Evolutionary conservation across 352 stramenopile species (phyloP), one percentile per base, ranked within the genome.

Genomic region (Nothophytophthora sp.): DNA sequence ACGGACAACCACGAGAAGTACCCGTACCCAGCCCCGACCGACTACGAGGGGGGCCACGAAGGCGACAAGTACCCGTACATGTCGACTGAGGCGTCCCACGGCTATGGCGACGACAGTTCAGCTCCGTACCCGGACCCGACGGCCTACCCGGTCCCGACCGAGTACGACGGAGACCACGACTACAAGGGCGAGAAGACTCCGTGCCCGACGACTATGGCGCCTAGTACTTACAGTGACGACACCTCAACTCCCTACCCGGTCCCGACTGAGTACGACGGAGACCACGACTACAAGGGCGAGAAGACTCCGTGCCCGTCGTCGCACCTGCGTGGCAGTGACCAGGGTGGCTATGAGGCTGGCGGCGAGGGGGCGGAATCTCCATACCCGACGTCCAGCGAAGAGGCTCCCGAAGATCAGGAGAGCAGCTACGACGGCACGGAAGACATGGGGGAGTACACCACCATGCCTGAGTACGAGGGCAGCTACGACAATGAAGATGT

Each of bases 241-340:
- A 40, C 18, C 20, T 25, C 28, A 30, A 13, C 8, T n/a, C n/a
- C n/a, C n/a, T 18, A 37, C 47, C 10, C 12, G 5, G 35, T 41
- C 23, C 23, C 52, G 19, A 28, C 10, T 16, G 22, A 34, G 16
- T 16, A 40, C 36, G 19, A 46, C 39, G 46, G 38, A 29, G 28
- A 51, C 23, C 12, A 8, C 6, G 19, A 6, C 32, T 30, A 50
- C 1, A 25, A 36, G 9, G 27, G 16, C 33, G 43, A 58, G n/a
- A n/a, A n/a, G n/a, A n/a, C n/a, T n/a, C n/a, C n/a, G 18, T 53
- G 61, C 50, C 42, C 56, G 36, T 52, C 50, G 12, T 61, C 56
- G 33, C 16, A 44, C 27, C 38, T 67, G 13, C 57, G 57, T 1
- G 57, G 57, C 28, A 67, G 52, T 33, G 50, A 24, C 36, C 15